A percentile compares a stretch with the other conserved stretches of the same genome.
Evolutionary conservation across 75 land plant species (phyloP).

Genomic region (Pinus tabuliformis): DNA sequence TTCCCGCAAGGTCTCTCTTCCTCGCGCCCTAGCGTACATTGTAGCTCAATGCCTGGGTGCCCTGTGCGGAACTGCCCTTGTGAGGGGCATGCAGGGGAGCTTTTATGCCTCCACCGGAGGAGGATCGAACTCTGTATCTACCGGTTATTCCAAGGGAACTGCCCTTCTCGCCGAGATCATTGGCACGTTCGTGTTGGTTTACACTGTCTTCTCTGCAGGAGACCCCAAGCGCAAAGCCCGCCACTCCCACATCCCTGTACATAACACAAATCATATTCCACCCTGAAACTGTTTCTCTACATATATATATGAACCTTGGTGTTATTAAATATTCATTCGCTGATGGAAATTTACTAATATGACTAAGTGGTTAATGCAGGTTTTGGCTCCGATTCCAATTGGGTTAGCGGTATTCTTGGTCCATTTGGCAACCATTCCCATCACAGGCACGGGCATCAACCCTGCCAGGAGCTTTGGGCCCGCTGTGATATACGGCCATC

Average conservation of each 20-base stretch:
- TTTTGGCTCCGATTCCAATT: constrained; percentile 43
- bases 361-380: constrained; percentile 14
- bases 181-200: constrained; percentile 20
- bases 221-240: constrained; percentile 10
- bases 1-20: no score
- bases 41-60: no score
- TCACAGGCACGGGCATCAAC: not conserved
- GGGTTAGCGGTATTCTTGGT: constrained; percentile 49
- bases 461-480: constrained; percentile 11
- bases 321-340: no score
- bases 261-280: not conserved
- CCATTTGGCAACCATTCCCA: constrained; percentile 37
- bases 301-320: no score
- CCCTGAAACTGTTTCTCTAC: no score
- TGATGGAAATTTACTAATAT: no score
- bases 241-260: constrained; percentile 21
- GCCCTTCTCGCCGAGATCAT: constrained; percentile 18
- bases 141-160: constrained; percentile 16
- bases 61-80: no score
- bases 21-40: no score
- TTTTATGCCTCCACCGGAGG: no score
- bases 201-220: not conserved
- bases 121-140: no score
- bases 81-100: no score
- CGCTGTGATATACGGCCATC: constrained; percentile 28